A percentile compares a stretch with the other conserved stretches of the same genome.
These are phyloP conservation scores for Arthrobotrys iridis DNA, from an alignment of 2,329 filamentous ascomycete species.

Conservation along the genomic window DNA sequence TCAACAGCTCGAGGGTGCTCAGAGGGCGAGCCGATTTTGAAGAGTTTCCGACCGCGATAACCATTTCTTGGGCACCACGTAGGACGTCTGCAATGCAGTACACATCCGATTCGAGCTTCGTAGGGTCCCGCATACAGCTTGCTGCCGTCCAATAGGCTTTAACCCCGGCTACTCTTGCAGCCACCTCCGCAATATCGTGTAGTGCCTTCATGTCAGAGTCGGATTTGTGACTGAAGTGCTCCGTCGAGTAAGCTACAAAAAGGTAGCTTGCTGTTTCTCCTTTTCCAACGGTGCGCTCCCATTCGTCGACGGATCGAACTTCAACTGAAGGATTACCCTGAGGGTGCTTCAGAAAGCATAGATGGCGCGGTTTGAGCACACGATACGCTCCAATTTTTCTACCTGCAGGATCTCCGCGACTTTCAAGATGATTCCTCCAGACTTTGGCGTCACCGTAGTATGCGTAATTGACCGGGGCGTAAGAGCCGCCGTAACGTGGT, in stretches of 20 bases:
- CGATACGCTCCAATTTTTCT: conserved; percentile 35
- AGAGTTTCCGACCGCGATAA: conserved; percentile 53
- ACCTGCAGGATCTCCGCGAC: background rate
- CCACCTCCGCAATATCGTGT: conserved; percentile 47
- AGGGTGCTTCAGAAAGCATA: conserved; percentile 51
- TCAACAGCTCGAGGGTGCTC: conserved; percentile 27
- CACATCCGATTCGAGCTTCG: conserved; percentile 43
- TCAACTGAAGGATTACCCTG: conserved; percentile 41
- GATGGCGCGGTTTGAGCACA: conserved; percentile 49
- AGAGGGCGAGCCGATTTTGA: background rate
- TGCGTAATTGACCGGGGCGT: conserved; percentile 48
- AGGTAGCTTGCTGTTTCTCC: conserved; percentile 31
- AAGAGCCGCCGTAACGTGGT: conserved; percentile 27
- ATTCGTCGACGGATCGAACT: conserved; percentile 37
- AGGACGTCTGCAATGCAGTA: conserved; percentile 58
- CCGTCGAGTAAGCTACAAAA: conserved; percentile 50
- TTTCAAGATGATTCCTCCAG: conserved; percentile 54
- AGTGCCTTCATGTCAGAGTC: conserved; percentile 33
- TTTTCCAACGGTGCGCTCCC: conserved; percentile 40
- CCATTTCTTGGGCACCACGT: conserved; percentile 54
- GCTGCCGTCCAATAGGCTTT: conserved; percentile 51
- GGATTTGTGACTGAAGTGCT: conserved; percentile 41
- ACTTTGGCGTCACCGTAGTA: conserved; percentile 54
- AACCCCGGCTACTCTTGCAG: conserved; percentile 37
- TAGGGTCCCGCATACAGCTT: conserved; percentile 29